Evolutionary conservation across 345 rosid genomes (phyloP).

Genomic region (Bruguiera gymnorhiza): DNA sequence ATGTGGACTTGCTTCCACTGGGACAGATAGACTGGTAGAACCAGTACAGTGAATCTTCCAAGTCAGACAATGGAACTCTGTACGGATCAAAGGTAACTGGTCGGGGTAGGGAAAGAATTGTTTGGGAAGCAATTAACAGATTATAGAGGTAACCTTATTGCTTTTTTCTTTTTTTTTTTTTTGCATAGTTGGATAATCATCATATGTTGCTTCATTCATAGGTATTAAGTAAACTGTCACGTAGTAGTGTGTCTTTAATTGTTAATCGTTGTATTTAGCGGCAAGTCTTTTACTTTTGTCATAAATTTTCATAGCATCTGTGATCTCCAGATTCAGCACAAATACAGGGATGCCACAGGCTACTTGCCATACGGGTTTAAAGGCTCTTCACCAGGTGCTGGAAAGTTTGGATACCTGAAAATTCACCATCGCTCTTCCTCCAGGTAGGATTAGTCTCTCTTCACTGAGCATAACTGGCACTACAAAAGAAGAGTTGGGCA

Average conservation of each 20-base stretch:
- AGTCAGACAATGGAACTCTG: conserved; percentile 57
- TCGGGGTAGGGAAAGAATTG: conserved; percentile 78
- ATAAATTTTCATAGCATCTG: too few relatives aligned
- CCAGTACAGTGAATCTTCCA: conserved; percentile 61
- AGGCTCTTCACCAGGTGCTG: conserved; percentile 92
- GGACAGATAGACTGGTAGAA: conserved; percentile 82
- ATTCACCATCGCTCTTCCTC: conserved; percentile 44
- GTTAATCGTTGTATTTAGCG: too few relatives aligned
- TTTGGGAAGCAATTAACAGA: conserved; percentile 76
- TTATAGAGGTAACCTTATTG: conserved; percentile 53
- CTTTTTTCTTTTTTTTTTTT: not conserved
- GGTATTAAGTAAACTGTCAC: not conserved
- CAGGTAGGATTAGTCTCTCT: not conserved
- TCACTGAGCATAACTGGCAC: too few relatives aligned
- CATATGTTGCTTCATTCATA: not conserved
- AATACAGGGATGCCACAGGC: conserved; percentile 86
- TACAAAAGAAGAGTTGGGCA: too few relatives aligned
- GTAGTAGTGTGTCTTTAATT: too few relatives aligned
- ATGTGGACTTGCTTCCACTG: conserved; percentile 52
- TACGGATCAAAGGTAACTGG: conserved; percentile 98
- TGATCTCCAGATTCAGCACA: conserved; percentile 72
- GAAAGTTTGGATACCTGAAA: conserved; percentile 72
- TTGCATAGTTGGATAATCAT: not conserved
- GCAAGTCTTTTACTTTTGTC: too few relatives aligned
- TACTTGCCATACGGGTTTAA: conserved; percentile 76